Evolutionary conservation across 2,329 filamentous ascomycete genomes (phyloP).

Genomic region (Immersiporthe knoxdaviesiana): DNA sequence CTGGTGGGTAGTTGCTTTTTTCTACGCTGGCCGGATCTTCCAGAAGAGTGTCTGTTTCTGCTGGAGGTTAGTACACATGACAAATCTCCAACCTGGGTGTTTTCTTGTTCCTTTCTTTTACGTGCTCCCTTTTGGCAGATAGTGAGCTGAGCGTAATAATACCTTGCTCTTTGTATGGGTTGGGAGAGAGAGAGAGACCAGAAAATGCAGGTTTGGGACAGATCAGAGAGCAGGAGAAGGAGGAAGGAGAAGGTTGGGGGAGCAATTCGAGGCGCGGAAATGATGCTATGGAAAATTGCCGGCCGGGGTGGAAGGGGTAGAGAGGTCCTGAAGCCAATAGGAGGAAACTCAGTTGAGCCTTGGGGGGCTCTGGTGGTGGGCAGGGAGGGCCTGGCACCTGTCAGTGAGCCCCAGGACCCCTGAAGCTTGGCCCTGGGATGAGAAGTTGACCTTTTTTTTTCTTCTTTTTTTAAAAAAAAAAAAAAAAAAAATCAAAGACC

Average conservation of each 20-base stretch:
- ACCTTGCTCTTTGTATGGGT: slow-evolving; percentile 29
- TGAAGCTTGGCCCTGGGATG: neutral
- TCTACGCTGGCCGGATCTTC: neutral
- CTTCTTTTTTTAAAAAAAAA: too few relatives aligned
- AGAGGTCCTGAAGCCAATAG: neutral
- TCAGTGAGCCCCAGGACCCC: neutral
- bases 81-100: slow-evolving; percentile 22
- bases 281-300: neutral
- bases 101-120: slow-evolving; percentile 14
- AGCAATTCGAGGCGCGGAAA: neutral
- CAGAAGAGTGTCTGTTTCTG: slow-evolving; percentile 16
- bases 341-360: neutral
- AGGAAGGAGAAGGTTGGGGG: neutral
- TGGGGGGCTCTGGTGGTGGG: neutral
- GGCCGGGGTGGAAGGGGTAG: neutral
- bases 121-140: slow-evolving; percentile 20
- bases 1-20: too few relatives aligned
- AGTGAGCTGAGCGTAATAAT: slow-evolving; percentile 16
- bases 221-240: slow-evolving; percentile 24
- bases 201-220: slow-evolving; percentile 23
- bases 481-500: neutral
- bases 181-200: neutral
- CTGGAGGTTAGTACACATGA: slow-evolving; percentile 25
- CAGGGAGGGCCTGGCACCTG: neutral
- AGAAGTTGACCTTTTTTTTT: neutral